A percentile compares a stretch with the other conserved stretches of the same genome.
phyloP scores from a whole-genome alignment of 1,139 yeast species.

The Ogataea hybrid region DNA sequence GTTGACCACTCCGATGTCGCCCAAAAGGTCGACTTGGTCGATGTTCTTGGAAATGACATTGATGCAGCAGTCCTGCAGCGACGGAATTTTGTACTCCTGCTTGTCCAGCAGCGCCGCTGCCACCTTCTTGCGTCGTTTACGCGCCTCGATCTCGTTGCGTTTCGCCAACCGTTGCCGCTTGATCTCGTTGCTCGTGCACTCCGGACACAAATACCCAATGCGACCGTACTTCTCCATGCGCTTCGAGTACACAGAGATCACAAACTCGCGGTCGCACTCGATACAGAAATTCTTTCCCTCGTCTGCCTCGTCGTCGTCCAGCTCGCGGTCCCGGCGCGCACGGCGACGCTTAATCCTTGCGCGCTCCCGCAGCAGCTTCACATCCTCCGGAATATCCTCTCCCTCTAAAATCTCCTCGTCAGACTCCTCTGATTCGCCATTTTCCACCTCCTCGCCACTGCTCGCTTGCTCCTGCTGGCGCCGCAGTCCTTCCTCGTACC shows the following conservation, averaged over 20 bases:
- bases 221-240: slow-evolving; percentile 43
- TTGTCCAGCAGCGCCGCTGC: slow-evolving; percentile 84
- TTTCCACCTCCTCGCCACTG: slow-evolving; percentile 17
- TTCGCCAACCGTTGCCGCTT: slow-evolving; percentile 44
- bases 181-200: slow-evolving; percentile 52
- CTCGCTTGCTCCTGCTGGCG: slow-evolving; percentile 26
- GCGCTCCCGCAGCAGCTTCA: slow-evolving; percentile 31
- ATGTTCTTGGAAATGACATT: slow-evolving; percentile 68
- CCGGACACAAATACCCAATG: slow-evolving; percentile 61
- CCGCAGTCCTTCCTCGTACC: slow-evolving; percentile 45
- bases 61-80: slow-evolving; percentile 81
- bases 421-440: slow-evolving; percentile 19
- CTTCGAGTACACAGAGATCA: slow-evolving; percentile 64
- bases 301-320: slow-evolving; percentile 35
- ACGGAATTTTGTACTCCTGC: slow-evolving; percentile 59
- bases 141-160: slow-evolving; percentile 56
- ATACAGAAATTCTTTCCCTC: slow-evolving; percentile 30
- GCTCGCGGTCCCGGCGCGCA: slow-evolving; percentile 33
- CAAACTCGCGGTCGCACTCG: slow-evolving; percentile 49
- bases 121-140: slow-evolving; percentile 70
- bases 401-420: slow-evolving; percentile 34
- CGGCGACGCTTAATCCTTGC: slow-evolving; percentile 43
- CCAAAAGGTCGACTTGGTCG: slow-evolving; percentile 70
- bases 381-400: slow-evolving; percentile 30
- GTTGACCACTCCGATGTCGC: slow-evolving; percentile 72